Evolutionary conservation across 176 grass and related monocot species (phyloP).

Genomic region (Oryza meyeriana): DNA sequence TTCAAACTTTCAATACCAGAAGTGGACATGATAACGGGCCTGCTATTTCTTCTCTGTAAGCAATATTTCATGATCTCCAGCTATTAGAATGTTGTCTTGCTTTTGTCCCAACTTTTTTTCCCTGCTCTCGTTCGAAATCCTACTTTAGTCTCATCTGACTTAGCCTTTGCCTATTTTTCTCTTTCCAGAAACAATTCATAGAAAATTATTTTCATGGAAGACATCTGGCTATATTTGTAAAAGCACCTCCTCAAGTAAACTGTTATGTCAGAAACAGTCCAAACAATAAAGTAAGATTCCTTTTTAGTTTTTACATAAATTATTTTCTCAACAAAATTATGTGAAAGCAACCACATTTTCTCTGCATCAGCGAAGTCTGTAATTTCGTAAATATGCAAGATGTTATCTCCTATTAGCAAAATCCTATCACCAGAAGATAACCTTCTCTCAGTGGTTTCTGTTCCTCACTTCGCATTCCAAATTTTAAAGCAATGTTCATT

Average conservation of each 20-base stretch:
- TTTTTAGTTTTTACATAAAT: neutral
- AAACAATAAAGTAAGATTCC: neutral
- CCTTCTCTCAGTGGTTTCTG: too few relatives aligned
- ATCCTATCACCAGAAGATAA: too few relatives aligned
- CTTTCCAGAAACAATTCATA: neutral
- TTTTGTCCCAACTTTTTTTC: neutral
- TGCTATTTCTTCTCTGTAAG: slow-evolving; percentile 15
- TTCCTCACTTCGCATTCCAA: too few relatives aligned
- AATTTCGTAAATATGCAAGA: too few relatives aligned
- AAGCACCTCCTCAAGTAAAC: neutral
- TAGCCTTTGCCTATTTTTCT: neutral
- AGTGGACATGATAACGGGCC: neutral
- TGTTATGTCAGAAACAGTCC: neutral
- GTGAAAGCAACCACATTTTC: neutral
- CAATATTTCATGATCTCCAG: neutral
- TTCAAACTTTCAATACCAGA: neutral
- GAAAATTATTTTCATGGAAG: neutral
- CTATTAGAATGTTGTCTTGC: neutral
- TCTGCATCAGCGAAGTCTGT: too few relatives aligned
- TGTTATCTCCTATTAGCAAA: too few relatives aligned
- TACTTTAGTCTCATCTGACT: neutral
- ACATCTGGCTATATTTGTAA: neutral
- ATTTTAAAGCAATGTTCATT: too few relatives aligned
- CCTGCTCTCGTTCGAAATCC: neutral
- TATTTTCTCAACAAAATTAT: neutral